These are phyloP conservation scores for Blechomonas ayalai DNA, from an alignment of 208 protist species.

Conservation along the genomic window DNA sequence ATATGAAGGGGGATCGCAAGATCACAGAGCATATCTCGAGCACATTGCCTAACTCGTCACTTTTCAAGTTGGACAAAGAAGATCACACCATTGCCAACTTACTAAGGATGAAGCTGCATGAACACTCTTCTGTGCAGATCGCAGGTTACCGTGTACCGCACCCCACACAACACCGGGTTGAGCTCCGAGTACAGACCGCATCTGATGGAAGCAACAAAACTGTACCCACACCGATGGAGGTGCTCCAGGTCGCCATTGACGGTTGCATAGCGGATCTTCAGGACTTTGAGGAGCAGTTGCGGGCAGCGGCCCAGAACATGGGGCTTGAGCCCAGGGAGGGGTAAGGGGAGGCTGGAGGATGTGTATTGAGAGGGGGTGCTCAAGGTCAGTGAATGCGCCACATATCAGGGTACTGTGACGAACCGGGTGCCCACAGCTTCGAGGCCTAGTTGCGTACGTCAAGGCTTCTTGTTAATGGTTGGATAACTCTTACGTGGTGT, in stretches of 20 bases:
- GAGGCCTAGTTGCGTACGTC: no score
- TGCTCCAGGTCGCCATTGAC: constrained; percentile 65
- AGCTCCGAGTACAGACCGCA: constrained; percentile 80
- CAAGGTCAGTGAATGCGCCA: neutral
- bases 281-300: constrained; percentile 66
- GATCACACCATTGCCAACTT: constrained; percentile 88
- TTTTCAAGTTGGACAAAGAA: constrained; percentile 87
- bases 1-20: constrained; percentile 78
- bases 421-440: no score
- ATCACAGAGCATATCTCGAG: constrained; percentile 71
- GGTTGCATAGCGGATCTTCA: constrained; percentile 73
- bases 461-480: no score
- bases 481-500: no score
- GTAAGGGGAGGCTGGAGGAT: neutral
- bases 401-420: neutral
- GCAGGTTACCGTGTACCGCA: constrained; percentile 87
- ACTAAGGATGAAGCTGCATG: constrained; percentile 85
- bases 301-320: constrained; percentile 54
- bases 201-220: constrained; percentile 31
- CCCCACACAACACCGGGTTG: constrained; percentile 85
- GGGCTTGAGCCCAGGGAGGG: constrained; percentile 24
- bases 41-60: constrained; percentile 78
- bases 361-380: no score
- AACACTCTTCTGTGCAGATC: constrained; percentile 69
- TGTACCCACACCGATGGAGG: constrained; percentile 75